Evolutionary conservation across 306 rosid species (phyloP).

Genomic region (Hylodesmum podocarpum): DNA sequence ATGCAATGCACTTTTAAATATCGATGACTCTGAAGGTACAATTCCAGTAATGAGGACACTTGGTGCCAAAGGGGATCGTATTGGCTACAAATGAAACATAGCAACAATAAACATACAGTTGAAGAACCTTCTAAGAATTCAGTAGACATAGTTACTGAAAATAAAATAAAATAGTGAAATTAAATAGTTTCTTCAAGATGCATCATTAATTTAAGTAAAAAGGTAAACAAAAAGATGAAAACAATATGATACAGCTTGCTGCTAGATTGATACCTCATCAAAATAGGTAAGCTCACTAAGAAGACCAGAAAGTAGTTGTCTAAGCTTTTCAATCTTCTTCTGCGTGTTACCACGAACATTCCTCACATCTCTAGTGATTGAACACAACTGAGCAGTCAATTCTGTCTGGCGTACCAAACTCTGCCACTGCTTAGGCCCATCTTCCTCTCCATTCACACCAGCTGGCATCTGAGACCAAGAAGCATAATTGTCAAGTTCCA

Average conservation of each 20-base stretch:
- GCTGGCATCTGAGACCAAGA: slow-evolving; percentile 57
- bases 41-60: slow-evolving; percentile 84
- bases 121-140: slow-evolving; percentile 21
- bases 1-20: slow-evolving; percentile 94
- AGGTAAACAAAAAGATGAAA: not conserved
- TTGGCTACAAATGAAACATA: slow-evolving; percentile 62
- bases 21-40: slow-evolving; percentile 87
- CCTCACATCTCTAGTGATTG: slow-evolving; percentile 88
- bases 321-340: slow-evolving; percentile 95
- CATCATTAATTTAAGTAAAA: slow-evolving; percentile 12
- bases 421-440: slow-evolving; percentile 91
- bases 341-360: slow-evolving; percentile 94
- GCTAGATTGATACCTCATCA: slow-evolving; percentile 74
- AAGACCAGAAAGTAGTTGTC: slow-evolving; percentile 93
- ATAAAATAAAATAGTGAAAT: not conserved
- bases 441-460: slow-evolving; percentile 76
- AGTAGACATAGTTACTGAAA: not conserved
- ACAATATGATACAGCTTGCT: slow-evolving; percentile 11
- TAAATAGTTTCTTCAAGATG: slow-evolving; percentile 2
- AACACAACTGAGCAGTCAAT: slow-evolving; percentile 89
- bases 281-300: slow-evolving; percentile 93
- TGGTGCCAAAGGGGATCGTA: slow-evolving; percentile 90
- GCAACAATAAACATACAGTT: slow-evolving; percentile 20
- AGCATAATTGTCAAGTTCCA: slow-evolving; percentile 26
- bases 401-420: slow-evolving; percentile 97